phyloP scores from a whole-genome alignment of 345 rosid species.

The Arabis alpina region DNA sequence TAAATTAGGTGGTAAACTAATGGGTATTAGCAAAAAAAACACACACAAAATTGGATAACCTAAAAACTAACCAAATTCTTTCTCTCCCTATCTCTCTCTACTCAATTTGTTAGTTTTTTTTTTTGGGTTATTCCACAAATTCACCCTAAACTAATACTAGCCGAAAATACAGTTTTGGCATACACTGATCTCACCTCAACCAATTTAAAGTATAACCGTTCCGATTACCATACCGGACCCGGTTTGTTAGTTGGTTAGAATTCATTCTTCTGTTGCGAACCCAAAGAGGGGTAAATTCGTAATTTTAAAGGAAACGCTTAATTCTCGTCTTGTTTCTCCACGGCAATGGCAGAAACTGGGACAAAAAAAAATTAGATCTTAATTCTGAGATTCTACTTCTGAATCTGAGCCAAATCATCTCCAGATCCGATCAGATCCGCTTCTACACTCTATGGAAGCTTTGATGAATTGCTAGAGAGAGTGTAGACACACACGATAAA shows the following conservation, averaged over 20 bases:
- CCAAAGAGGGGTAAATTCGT: conserved; percentile 19
- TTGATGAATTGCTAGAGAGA: conserved; percentile 30
- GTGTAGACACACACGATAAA: conserved; percentile 18
- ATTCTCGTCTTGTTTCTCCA: conserved; percentile 38
- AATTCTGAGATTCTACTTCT: conserved; percentile 28
- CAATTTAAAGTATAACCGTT: neutral
- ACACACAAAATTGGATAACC: too few species aligned
- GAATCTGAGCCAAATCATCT: conserved; percentile 37
- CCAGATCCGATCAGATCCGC: conserved; percentile 44
- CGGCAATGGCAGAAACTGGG: conserved; percentile 34
- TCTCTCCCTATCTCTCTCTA: too few species aligned
- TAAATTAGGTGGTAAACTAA: too few species aligned
- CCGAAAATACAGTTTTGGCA: neutral
- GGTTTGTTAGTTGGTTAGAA: conserved; percentile 10
- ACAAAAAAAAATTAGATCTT: conserved; percentile 32
- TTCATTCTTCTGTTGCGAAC: neutral
- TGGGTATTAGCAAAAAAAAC: too few species aligned
- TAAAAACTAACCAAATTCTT: too few species aligned
- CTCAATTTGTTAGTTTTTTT: too few species aligned
- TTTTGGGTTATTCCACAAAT: too few species aligned
- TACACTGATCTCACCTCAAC: neutral
- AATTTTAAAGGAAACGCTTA: conserved; percentile 1
- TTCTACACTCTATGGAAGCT: conserved; percentile 26
- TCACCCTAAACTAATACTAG: too few species aligned
- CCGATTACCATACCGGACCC: neutral